A percentile compares a stretch with the other conserved stretches of the same genome.
phyloP scores from a whole-genome alignment of 805 yeast species.

The Candida verbasci region DNA sequence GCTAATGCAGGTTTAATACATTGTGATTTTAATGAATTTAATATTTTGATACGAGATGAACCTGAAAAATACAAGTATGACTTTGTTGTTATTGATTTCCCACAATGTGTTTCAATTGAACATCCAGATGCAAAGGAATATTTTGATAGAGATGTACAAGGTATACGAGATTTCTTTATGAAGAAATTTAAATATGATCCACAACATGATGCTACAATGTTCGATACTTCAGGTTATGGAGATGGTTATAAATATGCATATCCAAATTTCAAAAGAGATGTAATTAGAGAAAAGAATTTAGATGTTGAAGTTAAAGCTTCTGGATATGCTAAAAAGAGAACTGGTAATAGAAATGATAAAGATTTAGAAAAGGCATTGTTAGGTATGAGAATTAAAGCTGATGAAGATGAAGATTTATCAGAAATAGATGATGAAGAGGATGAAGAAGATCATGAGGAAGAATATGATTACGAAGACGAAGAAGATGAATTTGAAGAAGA shows the following conservation, averaged over 20 bases:
- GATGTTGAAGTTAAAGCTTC: constrained; percentile 92
- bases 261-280: constrained; percentile 78
- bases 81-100: constrained; percentile 93
- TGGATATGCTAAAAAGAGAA: constrained; percentile 53
- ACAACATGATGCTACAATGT: constrained; percentile 59
- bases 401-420: constrained; percentile 20
- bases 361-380: constrained; percentile 77
- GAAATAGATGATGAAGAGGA: constrained; percentile 18
- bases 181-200: constrained; percentile 76
- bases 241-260: constrained; percentile 72
- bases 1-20: constrained; percentile 91
- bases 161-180: constrained; percentile 78
- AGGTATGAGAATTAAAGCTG: constrained; percentile 49
- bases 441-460: constrained; percentile 26
- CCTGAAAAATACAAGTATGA: constrained; percentile 51
- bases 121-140: constrained; percentile 85
- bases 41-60: constrained; percentile 75
- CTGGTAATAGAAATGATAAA: constrained; percentile 38
- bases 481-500: constrained; percentile 42
- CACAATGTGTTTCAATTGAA: constrained; percentile 92
- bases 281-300: constrained; percentile 59
- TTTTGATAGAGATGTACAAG: constrained; percentile 89
- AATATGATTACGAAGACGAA: constrained; percentile 29
- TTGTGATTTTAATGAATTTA: constrained; percentile 97
- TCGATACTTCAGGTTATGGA: constrained; percentile 76